phyloP scores from a whole-genome alignment of 1,284 basidiomycete genomes.

The Puccinia triticina region DNA sequence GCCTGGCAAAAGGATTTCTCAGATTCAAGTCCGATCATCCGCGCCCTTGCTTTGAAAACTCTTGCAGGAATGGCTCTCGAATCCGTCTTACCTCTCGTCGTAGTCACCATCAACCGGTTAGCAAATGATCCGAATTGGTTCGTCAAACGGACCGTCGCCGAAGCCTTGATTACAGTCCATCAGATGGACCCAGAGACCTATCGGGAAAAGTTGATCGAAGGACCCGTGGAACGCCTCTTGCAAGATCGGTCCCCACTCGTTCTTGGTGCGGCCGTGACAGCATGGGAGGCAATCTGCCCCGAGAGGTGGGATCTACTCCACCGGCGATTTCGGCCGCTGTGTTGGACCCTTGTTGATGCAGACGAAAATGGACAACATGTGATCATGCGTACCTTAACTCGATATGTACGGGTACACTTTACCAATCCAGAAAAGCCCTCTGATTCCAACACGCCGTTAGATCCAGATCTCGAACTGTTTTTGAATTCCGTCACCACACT shows the following conservation, averaged over 20 bases:
- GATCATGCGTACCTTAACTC: conserved; percentile 74
- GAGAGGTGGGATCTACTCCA: conserved; percentile 84
- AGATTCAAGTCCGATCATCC: conserved; percentile 80
- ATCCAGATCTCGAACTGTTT: conserved; percentile 72
- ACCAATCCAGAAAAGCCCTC: conserved; percentile 67
- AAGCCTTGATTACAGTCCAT: conserved; percentile 53
- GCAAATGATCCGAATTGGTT: conserved; percentile 57
- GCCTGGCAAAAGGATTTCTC: conserved; percentile 96
- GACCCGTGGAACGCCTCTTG: conserved; percentile 67
- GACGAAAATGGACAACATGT: conserved; percentile 96
- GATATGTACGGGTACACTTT: conserved; percentile 84
- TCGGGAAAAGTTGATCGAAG: conserved; percentile 38
- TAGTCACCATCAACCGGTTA: conserved; percentile 55
- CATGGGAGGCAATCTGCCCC: conserved; percentile 81
- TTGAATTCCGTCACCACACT: conserved; percentile 74
- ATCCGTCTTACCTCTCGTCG: conserved; percentile 57
- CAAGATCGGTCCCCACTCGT: conserved; percentile 83
- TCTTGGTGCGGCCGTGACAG: conserved; percentile 79
- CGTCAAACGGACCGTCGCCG: conserved; percentile 56
- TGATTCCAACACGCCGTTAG: conserved; percentile 65
- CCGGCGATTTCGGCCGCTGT: conserved; percentile 81
- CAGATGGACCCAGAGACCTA: conserved; percentile 39
- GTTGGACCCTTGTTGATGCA: conserved; percentile 79
- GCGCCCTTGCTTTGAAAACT: conserved; percentile 58
- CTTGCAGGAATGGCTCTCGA: conserved; percentile 56